A percentile compares a stretch with the other conserved stretches of the same genome.
phyloP scores from a whole-genome alignment of 768 basidiomycete genomes.

The Boletus vinaceobasis region DNA sequence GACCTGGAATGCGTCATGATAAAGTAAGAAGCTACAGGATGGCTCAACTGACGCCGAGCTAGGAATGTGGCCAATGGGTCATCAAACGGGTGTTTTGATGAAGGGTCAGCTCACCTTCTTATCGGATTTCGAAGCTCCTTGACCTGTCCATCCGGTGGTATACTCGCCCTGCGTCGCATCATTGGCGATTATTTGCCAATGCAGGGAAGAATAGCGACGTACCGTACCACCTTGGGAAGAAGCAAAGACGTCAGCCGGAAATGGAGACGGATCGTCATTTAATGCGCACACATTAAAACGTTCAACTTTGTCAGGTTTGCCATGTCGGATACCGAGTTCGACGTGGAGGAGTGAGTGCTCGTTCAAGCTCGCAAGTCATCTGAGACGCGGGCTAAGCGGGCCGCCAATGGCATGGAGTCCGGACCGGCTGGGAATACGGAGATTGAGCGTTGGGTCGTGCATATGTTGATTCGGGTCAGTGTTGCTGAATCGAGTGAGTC shows the following conservation, averaged over 20 bases:
- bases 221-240: conserved; percentile 43
- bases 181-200: neutral
- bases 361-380: no score
- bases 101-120: conserved; percentile 63
- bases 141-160: conserved; percentile 90
- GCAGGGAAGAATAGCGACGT: conserved; percentile 12
- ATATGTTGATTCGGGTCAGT: neutral
- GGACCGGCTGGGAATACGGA: neutral
- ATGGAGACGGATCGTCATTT: neutral
- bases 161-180: conserved; percentile 64
- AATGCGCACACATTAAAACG: conserved; percentile 70
- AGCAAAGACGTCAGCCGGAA: conserved; percentile 6
- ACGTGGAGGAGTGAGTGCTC: no score
- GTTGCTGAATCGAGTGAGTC: no score
- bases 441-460: neutral
- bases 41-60: conserved; percentile 62
- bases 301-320: conserved; percentile 53
- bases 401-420: neutral
- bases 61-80: conserved; percentile 1
- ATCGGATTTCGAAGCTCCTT: conserved; percentile 91
- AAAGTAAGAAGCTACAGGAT: conserved; percentile 2
- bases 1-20: conserved; percentile 48
- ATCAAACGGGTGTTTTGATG: neutral
- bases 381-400: neutral
- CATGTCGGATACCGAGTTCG: conserved; percentile 31